Conservation (phyloP, 202 grass and related monocot genomes). For the Cymbopogon flexuosus region DNA sequence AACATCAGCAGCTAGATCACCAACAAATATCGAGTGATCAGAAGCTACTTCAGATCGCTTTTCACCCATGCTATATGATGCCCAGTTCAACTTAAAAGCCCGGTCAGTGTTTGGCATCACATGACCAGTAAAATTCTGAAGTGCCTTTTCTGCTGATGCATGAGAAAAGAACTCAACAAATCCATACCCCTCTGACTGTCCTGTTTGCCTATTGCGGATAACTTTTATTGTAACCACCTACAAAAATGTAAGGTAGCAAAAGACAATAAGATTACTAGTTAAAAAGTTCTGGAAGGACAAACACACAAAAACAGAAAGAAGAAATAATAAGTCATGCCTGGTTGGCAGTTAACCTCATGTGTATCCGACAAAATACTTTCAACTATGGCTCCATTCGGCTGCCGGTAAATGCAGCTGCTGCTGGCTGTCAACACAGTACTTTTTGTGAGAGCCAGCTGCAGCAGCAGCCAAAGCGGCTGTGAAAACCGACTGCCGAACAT, state of each 20-base stretch:
- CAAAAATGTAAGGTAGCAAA: slow-evolving; percentile 28
- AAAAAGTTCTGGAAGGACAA: not conserved
- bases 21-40: slow-evolving; percentile 80
- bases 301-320: not conserved
- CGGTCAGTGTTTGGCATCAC: slow-evolving; percentile 75
- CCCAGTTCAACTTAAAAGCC: slow-evolving; percentile 77
- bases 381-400: not conserved
- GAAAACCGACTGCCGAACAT: no score
- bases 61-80: slow-evolving; percentile 71
- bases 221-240: slow-evolving; percentile 66
- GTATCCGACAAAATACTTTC: not conserved
- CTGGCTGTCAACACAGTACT: no score
- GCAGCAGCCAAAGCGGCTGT: no score
- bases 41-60: slow-evolving; percentile 55
- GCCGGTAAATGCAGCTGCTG: no score
- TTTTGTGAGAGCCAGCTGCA: no score
- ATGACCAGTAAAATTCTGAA: slow-evolving; percentile 65
- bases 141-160: slow-evolving; percentile 56
- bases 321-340: not conserved
- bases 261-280: not conserved
- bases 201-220: slow-evolving; percentile 63
- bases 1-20: slow-evolving; percentile 78
- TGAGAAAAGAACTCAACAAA: slow-evolving; percentile 75
- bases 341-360: not conserved
- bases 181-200: slow-evolving; percentile 71